phyloP scores from a whole-genome alignment of 257 asterid genomes.

The Cordia subcordata region DNA sequence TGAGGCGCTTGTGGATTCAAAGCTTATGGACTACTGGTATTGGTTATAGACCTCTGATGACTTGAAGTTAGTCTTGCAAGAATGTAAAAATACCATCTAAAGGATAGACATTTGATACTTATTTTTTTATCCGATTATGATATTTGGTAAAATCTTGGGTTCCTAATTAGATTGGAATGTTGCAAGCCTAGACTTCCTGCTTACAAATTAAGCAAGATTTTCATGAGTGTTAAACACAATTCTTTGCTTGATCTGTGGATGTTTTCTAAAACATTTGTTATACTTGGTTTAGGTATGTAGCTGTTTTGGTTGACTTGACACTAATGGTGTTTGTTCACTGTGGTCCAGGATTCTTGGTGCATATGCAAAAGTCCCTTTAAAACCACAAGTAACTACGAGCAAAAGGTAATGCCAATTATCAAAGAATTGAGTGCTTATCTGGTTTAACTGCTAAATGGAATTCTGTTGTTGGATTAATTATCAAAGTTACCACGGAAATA shows the following conservation, averaged over 20 bases:
- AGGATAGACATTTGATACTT: too few relatives aligned
- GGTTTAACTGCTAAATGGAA: constrained; percentile 25
- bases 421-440: not conserved
- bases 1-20: too few relatives aligned
- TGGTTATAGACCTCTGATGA: too few relatives aligned
- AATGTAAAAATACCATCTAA: too few relatives aligned
- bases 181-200: too few relatives aligned
- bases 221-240: too few relatives aligned
- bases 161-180: too few relatives aligned
- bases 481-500: not conserved
- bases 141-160: too few relatives aligned
- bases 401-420: constrained; percentile 54
- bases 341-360: constrained; percentile 63
- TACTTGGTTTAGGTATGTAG: not conserved
- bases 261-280: not conserved
- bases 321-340: constrained; percentile 9
- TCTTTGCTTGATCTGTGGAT: not conserved
- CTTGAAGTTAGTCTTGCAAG: too few relatives aligned
- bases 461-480: constrained; percentile 51
- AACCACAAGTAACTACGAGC: constrained; percentile 43
- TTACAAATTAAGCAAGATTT: too few relatives aligned
- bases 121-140: too few relatives aligned
- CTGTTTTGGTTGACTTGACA: not conserved
- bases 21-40: too few relatives aligned
- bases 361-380: constrained; percentile 52